phyloP scores from a whole-genome alignment of 176 grass and related monocot genomes.

The Zea mays region Zm-B73-REFERENCE-NAM-5.0 NC_050100.1:8789501-8790000 shows the following conservation, averaged over 20 bases:
- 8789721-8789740: conserved; percentile 52
- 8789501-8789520: background rate
- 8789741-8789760: conserved; percentile 15
- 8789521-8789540: background rate
- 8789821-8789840: conserved; percentile 45
- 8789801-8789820: background rate
- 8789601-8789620: conserved; percentile 18
- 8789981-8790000: conserved; percentile 89
- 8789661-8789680: conserved; percentile 82
- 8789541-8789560: background rate
- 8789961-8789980: conserved; percentile 87
- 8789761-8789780: background rate
- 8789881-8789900: conserved; percentile 88
- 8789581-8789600: background rate
- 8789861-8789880: conserved; percentile 70
- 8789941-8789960: conserved; percentile 8
- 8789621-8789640: background rate
- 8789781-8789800: background rate
- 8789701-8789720: conserved; percentile 93
- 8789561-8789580: background rate
- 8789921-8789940: conserved; percentile 24
- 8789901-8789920: conserved; percentile 43
- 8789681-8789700: conserved; percentile 94
- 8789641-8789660: conserved; percentile 59
- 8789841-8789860: conserved; percentile 76